Evolutionary conservation across 441 rosid genomes (phyloP).

Genomic region (Eutrema salsugineum): DNA sequence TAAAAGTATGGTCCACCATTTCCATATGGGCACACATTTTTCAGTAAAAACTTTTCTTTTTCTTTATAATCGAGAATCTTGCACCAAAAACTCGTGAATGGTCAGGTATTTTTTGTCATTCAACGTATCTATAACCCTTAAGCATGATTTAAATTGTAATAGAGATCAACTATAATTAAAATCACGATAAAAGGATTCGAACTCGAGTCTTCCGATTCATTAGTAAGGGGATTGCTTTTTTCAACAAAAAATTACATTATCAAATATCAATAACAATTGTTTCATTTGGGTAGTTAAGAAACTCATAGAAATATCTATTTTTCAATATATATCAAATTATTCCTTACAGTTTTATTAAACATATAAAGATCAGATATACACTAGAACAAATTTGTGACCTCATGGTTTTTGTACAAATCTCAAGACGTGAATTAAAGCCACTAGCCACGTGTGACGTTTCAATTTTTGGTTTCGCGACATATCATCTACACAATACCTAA

Average conservation of each 20-base stretch:
- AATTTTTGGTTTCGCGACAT: not conserved
- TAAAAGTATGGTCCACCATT: conserved; percentile 21
- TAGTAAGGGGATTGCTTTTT: no score
- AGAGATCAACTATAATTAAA: not conserved
- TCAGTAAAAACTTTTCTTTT: not conserved
- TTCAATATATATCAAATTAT: no score
- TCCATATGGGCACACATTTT: not conserved
- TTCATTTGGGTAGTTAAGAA: no score
- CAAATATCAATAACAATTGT: not conserved
- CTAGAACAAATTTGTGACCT: conserved; percentile 17
- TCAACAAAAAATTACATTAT: not conserved
- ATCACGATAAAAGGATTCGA: not conserved
- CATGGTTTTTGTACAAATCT: conserved; percentile 9
- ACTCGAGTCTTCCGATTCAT: no score
- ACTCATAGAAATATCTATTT: no score
- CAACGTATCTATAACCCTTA: not conserved
- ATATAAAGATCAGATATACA: conserved; percentile 4
- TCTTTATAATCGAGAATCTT: not conserved
- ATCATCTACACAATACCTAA: conserved; percentile 17
- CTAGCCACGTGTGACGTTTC: conserved; percentile 28
- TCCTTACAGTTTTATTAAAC: no score
- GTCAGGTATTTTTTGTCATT: not conserved
- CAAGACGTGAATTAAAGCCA: conserved; percentile 9
- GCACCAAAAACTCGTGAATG: not conserved
- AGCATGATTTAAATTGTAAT: not conserved